Evolutionary conservation across 768 basidiomycete species (phyloP), one percentile per base, ranked within the genome.

Genomic region (Lactarius evosmus): DNA sequence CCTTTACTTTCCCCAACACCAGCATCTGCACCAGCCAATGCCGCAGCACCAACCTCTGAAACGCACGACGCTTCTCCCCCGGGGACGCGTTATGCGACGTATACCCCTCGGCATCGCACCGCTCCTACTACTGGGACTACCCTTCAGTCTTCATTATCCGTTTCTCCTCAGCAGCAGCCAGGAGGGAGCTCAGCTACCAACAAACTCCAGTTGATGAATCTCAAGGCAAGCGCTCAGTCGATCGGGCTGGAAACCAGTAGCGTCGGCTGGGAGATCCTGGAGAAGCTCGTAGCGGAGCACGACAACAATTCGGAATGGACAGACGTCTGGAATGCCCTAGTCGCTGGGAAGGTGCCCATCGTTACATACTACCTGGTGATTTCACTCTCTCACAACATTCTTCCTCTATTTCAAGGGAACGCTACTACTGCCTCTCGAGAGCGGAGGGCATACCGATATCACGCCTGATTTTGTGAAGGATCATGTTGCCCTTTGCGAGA

Each of bases 381-480:
- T 32, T 3, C 58, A 44, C 19, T 36, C 22, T 53, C 40, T 34
- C n/a, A 29, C 14, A n/a, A 17, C 30, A n/a, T 59, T 29, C 32
- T 19, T 14, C 5, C 14, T 46, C 49, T 34, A 22, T 9, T 50
- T 65, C 2, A 70, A 96, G 93, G 88, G 90, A 3, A 87, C 89
- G 0, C 72, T 99, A 12, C 77, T 98, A 17, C 79, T 98, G 1
- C 95, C 95, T 0, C 73, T 84, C 2, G 88, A 91, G 51, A 71
- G 77, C 7, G 77, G 82, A 3, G 73, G 79, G 16, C 77, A 82
- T 22, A 82, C 84, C 19, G 78, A 78, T 55, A 79, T 93, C 57
- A 89, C 88, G 0, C 75, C 85, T 0, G 88, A 93, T 3, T 86
- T 95, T 61, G 77, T 97, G 33, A 85, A 84, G 71, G 94, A 97